These are phyloP conservation scores for Fistulifera solaris DNA, from an alignment of 108 stramenopile genomes.

Conservation along the genomic window DNA sequence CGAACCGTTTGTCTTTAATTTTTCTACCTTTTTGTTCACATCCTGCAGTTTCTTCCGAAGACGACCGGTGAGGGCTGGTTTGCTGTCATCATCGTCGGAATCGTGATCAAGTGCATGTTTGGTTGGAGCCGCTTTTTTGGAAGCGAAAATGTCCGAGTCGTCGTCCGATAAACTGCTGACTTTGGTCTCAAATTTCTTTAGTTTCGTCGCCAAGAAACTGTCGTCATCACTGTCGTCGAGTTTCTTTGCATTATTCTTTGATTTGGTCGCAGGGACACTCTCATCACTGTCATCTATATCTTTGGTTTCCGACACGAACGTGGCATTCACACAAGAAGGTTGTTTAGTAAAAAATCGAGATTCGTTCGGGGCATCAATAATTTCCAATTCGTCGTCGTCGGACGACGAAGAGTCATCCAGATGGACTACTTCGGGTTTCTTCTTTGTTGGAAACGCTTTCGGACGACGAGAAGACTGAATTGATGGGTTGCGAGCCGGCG, in stretches of 20 bases:
- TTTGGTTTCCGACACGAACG: not conserved
- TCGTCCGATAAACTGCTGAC: slow-evolving; percentile 11
- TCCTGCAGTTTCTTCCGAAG: too few relatives aligned
- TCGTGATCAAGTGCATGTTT: not conserved
- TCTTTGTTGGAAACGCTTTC: too few relatives aligned
- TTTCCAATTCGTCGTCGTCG: too few relatives aligned
- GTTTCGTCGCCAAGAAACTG: not conserved
- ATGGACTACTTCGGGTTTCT: too few relatives aligned
- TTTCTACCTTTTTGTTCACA: too few relatives aligned
- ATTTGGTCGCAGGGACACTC: not conserved
- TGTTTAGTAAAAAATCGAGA: too few relatives aligned
- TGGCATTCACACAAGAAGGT: too few relatives aligned
- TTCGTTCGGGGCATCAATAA: too few relatives aligned
- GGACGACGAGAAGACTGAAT: too few relatives aligned
- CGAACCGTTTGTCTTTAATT: slow-evolving; percentile 2
- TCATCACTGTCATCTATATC: slow-evolving; percentile 11
- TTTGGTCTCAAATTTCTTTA: slow-evolving; percentile 1
- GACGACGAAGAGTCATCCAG: too few relatives aligned
- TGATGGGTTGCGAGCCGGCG: too few relatives aligned
- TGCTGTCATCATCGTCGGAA: slow-evolving; percentile 12
- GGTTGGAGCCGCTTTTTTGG: not conserved
- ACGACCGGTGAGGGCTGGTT: not conserved
- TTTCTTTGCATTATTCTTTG: slow-evolving; percentile 9
- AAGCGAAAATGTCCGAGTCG: slow-evolving; percentile 8
- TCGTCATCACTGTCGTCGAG: slow-evolving; percentile 5